These are phyloP conservation scores for Ustilago trichophora DNA, from an alignment of 1,284 basidiomycete species.

Conservation along the genomic window DNA sequence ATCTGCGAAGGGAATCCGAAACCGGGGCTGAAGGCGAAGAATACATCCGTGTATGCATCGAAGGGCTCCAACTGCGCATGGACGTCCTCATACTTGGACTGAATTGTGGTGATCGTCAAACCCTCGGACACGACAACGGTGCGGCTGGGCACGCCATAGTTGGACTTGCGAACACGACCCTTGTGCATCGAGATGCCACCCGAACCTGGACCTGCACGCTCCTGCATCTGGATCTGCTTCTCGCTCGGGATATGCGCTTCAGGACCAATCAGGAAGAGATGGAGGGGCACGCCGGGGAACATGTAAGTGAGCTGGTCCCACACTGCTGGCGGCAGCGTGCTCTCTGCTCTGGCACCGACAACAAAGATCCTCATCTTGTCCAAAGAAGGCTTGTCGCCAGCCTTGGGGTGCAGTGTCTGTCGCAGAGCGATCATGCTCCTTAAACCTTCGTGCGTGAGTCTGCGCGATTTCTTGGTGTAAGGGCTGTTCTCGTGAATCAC, in stretches of 20 bases:
- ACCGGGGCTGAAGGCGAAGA: constrained; percentile 96
- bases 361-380: constrained; percentile 84
- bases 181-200: constrained; percentile 52
- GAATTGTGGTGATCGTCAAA: constrained; percentile 87
- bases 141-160: constrained; percentile 88
- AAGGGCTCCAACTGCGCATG: constrained; percentile 90
- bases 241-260: constrained; percentile 76
- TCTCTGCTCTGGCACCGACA: constrained; percentile 93
- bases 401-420: constrained; percentile 85
- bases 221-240: constrained; percentile 35
- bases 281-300: constrained; percentile 85
- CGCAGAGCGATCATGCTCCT: constrained; percentile 90
- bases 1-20: constrained; percentile 83
- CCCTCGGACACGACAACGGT: constrained; percentile 86
- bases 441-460: constrained; percentile 90
- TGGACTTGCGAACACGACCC: constrained; percentile 45
- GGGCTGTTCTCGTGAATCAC: constrained; percentile 90
- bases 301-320: constrained; percentile 94
- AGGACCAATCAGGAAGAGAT: constrained; percentile 94
- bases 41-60: constrained; percentile 94
- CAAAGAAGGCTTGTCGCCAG: constrained; percentile 73
- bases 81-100: constrained; percentile 85
- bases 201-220: constrained; percentile 31
- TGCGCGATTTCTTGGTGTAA: constrained; percentile 79
- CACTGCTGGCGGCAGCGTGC: constrained; percentile 88